Conservation (phyloP, 116 monocot genomes). For the Trichopus zeylanicus region DNA sequence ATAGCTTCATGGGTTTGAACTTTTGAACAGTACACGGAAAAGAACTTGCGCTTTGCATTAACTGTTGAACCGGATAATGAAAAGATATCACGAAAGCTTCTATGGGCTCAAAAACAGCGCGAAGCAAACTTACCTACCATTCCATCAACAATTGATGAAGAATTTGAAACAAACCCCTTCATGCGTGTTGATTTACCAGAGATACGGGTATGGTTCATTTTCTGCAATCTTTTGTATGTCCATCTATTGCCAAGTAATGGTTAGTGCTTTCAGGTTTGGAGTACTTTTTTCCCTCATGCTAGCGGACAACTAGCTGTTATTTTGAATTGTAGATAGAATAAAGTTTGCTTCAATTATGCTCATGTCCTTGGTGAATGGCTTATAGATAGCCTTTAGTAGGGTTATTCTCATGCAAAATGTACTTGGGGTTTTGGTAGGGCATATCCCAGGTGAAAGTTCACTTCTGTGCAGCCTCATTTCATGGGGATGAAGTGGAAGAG, state of each 20-base stretch:
- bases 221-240: not conserved
- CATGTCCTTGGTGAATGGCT: too few relatives aligned
- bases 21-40: constrained; percentile 70
- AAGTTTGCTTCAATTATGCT: not conserved
- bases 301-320: not conserved
- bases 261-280: not conserved
- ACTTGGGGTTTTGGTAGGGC: too few relatives aligned
- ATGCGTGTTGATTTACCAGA: constrained; percentile 88
- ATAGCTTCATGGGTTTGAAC: not conserved
- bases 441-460: too few relatives aligned
- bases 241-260: not conserved
- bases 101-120: constrained; percentile 65
- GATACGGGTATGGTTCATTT: constrained; percentile 81
- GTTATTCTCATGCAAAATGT: too few relatives aligned
- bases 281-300: not conserved
- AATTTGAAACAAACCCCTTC: constrained; percentile 91
- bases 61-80: constrained; percentile 85
- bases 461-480: too few relatives aligned
- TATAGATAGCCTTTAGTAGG: too few relatives aligned
- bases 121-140: constrained; percentile 58
- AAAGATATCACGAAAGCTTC: constrained; percentile 54
- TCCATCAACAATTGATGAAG: constrained; percentile 84
- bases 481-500: too few relatives aligned
- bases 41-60: constrained; percentile 79
- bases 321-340: not conserved